A percentile compares a stretch with the other conserved stretches of the same genome.
phyloP scores from a whole-genome alignment of 2,329 filamentous ascomycete genomes.

The Ambrosiella xylebori region DNA sequence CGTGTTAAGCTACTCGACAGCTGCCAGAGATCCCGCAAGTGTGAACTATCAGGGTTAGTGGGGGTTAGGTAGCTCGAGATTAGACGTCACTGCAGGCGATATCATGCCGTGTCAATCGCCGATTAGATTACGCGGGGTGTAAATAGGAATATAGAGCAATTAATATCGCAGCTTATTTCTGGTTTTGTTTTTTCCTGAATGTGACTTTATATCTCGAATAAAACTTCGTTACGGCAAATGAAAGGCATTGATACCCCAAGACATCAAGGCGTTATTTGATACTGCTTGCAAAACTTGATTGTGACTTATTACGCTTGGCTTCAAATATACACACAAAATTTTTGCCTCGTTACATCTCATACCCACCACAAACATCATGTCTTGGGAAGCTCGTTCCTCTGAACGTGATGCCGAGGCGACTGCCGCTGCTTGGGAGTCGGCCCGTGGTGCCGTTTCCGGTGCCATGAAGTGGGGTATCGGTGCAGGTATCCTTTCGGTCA shows the following conservation, averaged over 20 bases:
- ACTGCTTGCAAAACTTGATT: not conserved
- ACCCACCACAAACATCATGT: constrained; percentile 5
- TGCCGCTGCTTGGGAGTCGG: constrained; percentile 54
- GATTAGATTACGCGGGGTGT: too few relatives aligned
- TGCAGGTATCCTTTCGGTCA: constrained; percentile 41
- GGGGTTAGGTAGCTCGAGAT: too few relatives aligned
- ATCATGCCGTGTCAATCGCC: too few relatives aligned
- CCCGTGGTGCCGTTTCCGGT: constrained; percentile 47
- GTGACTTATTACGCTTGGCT: not conserved
- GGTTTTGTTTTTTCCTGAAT: too few relatives aligned
- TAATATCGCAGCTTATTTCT: too few relatives aligned
- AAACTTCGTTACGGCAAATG: too few relatives aligned
- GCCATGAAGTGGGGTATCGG: constrained; percentile 58
- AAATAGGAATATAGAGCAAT: too few relatives aligned
- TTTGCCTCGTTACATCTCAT: not conserved
- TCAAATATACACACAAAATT: not conserved
- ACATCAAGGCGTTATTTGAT: not conserved
- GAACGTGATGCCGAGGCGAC: constrained; percentile 44
- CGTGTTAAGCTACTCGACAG: too few relatives aligned
- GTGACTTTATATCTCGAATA: too few relatives aligned
- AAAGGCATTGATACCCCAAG: not conserved
- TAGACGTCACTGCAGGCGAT: too few relatives aligned
- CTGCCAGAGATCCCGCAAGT: too few relatives aligned
- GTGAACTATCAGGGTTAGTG: too few relatives aligned
- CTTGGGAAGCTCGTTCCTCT: constrained; percentile 3